A percentile compares a stretch with the other conserved stretches of the same genome.
Conservation (phyloP, 2,329 filamentous ascomycete genomes). For the Aspergillus puulaauensis region DNA sequence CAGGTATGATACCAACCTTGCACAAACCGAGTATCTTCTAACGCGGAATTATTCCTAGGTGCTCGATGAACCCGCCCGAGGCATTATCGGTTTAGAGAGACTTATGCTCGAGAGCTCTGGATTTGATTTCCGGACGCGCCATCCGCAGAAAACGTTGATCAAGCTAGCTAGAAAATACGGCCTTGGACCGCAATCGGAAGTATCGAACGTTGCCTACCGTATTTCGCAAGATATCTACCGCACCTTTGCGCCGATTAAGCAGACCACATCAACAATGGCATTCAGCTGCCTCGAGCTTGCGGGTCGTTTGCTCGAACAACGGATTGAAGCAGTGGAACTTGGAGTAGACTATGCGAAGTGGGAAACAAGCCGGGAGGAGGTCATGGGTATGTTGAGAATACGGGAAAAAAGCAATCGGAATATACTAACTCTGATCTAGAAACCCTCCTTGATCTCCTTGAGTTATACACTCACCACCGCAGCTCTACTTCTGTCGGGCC, state of each 20-base stretch:
- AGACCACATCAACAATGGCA: conserved; percentile 80
- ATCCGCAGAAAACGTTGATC: conserved; percentile 80
- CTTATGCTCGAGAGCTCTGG: conserved; percentile 88
- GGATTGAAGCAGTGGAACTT: conserved; percentile 51
- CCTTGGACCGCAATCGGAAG: conserved; percentile 51
- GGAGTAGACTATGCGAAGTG: conserved; percentile 52
- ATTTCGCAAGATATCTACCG: conserved; percentile 89
- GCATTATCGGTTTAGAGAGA: conserved; percentile 85
- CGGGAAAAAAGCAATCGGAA: conserved; percentile 26
- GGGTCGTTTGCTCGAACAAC: conserved; percentile 62
- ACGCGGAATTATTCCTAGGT: conserved; percentile 49
- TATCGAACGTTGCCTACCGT: conserved; percentile 71
- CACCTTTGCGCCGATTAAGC: conserved; percentile 89
- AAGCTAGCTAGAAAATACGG: conserved; percentile 69
- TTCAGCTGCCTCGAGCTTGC: conserved; percentile 80
- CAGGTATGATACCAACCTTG: conserved; percentile 55
- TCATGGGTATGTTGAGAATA: conserved; percentile 47
- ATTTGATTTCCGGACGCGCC: conserved; percentile 89
- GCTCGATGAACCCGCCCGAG: conserved; percentile 76
- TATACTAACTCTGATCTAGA: conserved; percentile 48
- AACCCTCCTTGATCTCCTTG: conserved; percentile 84
- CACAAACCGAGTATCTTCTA: neutral
- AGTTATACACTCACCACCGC: conserved; percentile 85
- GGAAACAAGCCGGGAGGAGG: conserved; percentile 46
- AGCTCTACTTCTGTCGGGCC: conserved; percentile 72